Conservation (phyloP, 768 basidiomycete genomes). For the Steccherinum ochraceum region DNA sequence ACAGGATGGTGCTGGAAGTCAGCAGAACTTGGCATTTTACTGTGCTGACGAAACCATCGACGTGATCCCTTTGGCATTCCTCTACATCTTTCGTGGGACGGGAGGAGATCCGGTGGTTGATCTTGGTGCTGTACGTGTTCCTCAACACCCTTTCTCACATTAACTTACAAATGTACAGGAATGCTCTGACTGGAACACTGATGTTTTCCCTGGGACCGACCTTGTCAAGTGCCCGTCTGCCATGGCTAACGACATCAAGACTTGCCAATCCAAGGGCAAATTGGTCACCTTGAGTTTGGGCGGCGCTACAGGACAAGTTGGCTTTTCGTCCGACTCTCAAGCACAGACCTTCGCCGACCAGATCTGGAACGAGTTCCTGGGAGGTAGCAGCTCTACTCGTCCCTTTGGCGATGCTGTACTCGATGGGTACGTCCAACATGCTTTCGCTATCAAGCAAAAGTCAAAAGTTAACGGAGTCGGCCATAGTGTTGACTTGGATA, state of each 20-base stretch:
- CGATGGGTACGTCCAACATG: constrained; percentile 47
- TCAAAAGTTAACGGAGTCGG: background rate
- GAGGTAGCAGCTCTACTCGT: constrained; percentile 51
- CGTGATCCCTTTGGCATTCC: constrained; percentile 55
- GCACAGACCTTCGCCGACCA: constrained; percentile 58
- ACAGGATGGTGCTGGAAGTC: constrained; percentile 43
- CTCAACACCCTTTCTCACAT: background rate
- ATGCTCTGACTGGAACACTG: constrained; percentile 51
- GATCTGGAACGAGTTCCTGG: constrained; percentile 70
- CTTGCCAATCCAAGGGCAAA: constrained; percentile 47
- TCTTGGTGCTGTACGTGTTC: constrained; percentile 44
- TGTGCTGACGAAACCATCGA: constrained; percentile 54
- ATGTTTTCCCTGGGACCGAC: constrained; percentile 59
- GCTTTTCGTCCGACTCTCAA: constrained; percentile 53
- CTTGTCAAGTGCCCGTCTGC: constrained; percentile 52
- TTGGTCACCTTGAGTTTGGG: constrained; percentile 32
- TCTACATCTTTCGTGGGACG: constrained; percentile 53
- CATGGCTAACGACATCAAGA: constrained; percentile 52
- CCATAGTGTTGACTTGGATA: constrained; percentile 55
- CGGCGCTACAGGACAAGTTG: constrained; percentile 50
- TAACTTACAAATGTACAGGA: constrained; percentile 31
- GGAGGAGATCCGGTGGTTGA: constrained; percentile 55
- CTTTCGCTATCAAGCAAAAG: too few species aligned
- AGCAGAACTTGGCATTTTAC: constrained; percentile 43
- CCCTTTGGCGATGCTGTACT: constrained; percentile 69